Evolutionary conservation across 257 asterid genomes (phyloP).

Genomic region (Jacaranda copaia): DNA sequence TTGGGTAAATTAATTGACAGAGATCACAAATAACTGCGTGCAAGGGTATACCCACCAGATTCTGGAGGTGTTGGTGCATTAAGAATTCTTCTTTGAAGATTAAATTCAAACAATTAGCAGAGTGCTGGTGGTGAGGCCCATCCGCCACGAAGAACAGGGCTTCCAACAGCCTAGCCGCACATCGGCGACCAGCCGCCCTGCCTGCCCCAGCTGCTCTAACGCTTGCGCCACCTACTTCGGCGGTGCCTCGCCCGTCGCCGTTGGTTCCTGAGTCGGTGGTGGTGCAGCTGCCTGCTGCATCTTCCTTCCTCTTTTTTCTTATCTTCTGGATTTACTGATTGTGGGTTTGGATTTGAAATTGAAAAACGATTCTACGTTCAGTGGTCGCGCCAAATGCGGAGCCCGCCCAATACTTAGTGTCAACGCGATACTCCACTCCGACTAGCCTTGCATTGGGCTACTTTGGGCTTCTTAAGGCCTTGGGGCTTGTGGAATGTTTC

Average conservation of each 20-base stretch:
- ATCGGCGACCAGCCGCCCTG: slow-evolving; percentile 92
- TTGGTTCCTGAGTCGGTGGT: slow-evolving; percentile 45
- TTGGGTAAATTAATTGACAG: slow-evolving; percentile 12
- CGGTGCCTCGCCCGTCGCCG: slow-evolving; percentile 72
- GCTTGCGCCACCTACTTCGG: slow-evolving; percentile 98
- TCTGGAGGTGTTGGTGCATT: slow-evolving; percentile 78
- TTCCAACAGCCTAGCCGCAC: slow-evolving; percentile 84
- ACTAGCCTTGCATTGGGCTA: background rate
- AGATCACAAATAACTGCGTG: background rate
- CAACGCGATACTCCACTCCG: background rate
- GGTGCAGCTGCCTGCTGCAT: slow-evolving; percentile 64
- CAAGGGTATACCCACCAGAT: slow-evolving; percentile 64
- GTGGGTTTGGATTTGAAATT: slow-evolving; percentile 21
- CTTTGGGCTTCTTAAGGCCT: background rate
- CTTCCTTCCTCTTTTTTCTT: slow-evolving; percentile 3
- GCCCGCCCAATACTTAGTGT: background rate
- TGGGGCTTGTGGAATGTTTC: too few species aligned
- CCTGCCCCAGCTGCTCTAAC: slow-evolving; percentile 85
- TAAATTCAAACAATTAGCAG: slow-evolving; percentile 69
- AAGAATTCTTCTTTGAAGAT: slow-evolving; percentile 72
- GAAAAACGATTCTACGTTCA: background rate
- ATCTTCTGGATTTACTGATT: background rate
- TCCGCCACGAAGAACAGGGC: slow-evolving; percentile 70
- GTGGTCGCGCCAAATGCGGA: background rate
- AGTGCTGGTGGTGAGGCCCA: slow-evolving; percentile 67